phyloP scores from a whole-genome alignment of 1,284 basidiomycete genomes.

The Tilletiopsis washingtonensis region DNA sequence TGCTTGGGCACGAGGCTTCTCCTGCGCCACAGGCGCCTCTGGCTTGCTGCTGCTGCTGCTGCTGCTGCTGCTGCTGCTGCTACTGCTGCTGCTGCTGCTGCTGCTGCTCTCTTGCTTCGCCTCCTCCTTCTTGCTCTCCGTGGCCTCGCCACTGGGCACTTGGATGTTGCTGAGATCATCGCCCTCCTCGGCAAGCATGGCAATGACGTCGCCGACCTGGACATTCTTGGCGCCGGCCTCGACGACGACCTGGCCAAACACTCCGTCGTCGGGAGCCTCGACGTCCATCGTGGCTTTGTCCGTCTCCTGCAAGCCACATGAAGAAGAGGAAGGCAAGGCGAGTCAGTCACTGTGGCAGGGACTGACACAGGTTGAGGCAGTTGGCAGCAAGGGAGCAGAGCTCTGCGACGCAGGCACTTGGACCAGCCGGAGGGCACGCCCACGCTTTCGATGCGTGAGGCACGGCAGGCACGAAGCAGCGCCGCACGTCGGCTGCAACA shows the following conservation, averaged over 20 bases:
- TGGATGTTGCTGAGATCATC: constrained; percentile 60
- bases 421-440: too few species aligned
- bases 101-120: not conserved
- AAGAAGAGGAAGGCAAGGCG: not conserved
- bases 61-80: not conserved
- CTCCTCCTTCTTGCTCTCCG: not conserved
- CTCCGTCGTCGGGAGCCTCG: constrained; percentile 92
- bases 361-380: too few species aligned
- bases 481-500: too few species aligned
- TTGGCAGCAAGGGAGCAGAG: too few species aligned
- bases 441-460: too few species aligned
- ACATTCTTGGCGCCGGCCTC: constrained; percentile 79
- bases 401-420: too few species aligned
- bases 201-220: constrained; percentile 75
- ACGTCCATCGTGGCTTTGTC: constrained; percentile 99
- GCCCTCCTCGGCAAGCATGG: constrained; percentile 83
- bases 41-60: too few species aligned
- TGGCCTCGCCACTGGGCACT: not conserved
- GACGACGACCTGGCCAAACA: constrained; percentile 83
- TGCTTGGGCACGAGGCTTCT: too few species aligned
- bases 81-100: not conserved
- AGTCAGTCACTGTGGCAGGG: not conserved
- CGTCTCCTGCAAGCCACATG: constrained; percentile 65
- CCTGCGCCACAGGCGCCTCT: too few species aligned
- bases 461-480: too few species aligned